Conservation (phyloP, 371 early-diverging fungal species). For the Lichtheimia ornata region DNA sequence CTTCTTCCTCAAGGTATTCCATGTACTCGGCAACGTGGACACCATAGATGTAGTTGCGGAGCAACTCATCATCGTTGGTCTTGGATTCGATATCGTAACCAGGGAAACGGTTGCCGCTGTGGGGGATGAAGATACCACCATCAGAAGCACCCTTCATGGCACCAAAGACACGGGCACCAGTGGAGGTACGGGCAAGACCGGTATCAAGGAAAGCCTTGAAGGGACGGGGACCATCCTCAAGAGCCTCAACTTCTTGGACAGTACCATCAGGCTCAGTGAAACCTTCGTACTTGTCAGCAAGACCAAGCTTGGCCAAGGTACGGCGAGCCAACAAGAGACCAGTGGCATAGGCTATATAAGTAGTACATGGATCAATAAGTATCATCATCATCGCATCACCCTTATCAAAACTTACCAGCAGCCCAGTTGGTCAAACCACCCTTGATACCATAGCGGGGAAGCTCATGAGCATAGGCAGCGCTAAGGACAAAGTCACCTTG, state of each 20-base stretch:
- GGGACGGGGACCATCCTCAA: conserved; percentile 96
- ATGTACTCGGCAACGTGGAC: conserved; percentile 99
- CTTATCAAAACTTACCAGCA: conserved; percentile 59
- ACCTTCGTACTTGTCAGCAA: conserved; percentile 96
- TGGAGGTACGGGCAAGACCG: conserved; percentile 98
- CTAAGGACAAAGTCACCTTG: conserved; percentile 98
- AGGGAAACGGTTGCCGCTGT: conserved; percentile 98
- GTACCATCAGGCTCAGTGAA: conserved; percentile 94
- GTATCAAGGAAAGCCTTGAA: conserved; percentile 99
- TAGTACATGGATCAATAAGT: background rate
- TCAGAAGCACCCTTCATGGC: conserved; percentile 99
- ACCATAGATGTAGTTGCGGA: conserved; percentile 99
- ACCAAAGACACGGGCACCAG: conserved; percentile 99
- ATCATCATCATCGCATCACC: background rate
- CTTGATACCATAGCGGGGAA: conserved; percentile 97
- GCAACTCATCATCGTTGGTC: conserved; percentile 92
- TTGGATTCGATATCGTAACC: conserved; percentile 94
- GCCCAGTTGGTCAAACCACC: conserved; percentile 99
- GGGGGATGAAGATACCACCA: conserved; percentile 99
- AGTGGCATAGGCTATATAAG: conserved; percentile 90
- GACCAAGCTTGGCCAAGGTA: conserved; percentile 93
- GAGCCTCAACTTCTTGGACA: conserved; percentile 87
- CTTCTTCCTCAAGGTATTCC: conserved; percentile 97
- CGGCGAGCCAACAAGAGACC: conserved; percentile 99
- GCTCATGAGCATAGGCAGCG: conserved; percentile 99